Base-by-base conservation (phyloP, 2,329 filamentous ascomycete species). In the Clarireedia paspali region DNA sequence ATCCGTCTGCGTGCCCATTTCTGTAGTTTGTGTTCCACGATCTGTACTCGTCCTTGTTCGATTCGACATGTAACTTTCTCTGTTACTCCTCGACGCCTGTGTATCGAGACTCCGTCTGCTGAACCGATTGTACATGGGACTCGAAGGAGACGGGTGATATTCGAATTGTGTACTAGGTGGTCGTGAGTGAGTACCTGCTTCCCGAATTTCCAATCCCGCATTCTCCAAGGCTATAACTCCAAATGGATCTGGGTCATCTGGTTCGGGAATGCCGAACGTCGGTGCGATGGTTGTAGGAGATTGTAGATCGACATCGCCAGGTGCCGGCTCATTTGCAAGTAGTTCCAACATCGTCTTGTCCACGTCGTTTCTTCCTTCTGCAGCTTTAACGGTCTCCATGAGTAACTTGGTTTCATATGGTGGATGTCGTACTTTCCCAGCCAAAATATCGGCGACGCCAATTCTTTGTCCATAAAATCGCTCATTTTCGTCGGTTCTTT, bases 221-320 rank as follows among this genome's bases (percentile, higher is more conserved):
- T 90, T 86, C 68, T 96, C 90, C n/a, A 97, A 74, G 6, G 92
- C 91, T 61, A 91, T 80, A 26, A 96, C 88, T 24, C 92, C 92
- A 67, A 89, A 97, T 0, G 92, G 92, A 69, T 97, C 92, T 0
- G 91, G 91, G 64, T 97, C 92, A 54, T 91, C 83, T 3, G 76
- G 73, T 60, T 86, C 84, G 0, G 90, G 91, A 15, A 96, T 76
- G 2, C 91, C 91, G 72, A 96, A 96, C 2, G 74, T 73, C 30
- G 77, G 72, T 6, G 72, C 73, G 6, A 57, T 44, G 5, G 59
- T 53, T 10, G 60, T 62, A 49, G 80, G 65, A 47, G 60, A 62
- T 53, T 73, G 70, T 5, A 87, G 64, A 44, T 85, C 79, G 54
- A 77, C 84, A 67, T 97, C 92, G 52, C 86, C 86, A 0, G 92